Evolutionary conservation across 495 filamentous ascomycete genomes (phyloP).

Genomic region (Sordaria brevicollis): DNA sequence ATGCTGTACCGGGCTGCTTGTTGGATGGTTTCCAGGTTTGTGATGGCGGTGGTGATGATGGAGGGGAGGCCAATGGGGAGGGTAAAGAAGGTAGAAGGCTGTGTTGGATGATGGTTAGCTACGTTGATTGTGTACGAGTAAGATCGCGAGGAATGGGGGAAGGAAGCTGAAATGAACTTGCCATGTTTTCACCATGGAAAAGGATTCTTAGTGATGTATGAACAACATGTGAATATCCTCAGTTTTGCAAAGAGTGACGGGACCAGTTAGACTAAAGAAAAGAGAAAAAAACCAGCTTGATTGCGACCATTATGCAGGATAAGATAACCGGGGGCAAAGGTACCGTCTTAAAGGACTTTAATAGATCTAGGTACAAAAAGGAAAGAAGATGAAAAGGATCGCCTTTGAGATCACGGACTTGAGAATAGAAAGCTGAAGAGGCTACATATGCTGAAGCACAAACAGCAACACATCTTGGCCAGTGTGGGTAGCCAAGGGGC

Average conservation of each 20-base stretch:
- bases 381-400: neutral
- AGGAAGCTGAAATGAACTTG: neutral
- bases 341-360: no score
- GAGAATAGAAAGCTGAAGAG: neutral
- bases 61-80: constrained; percentile 1
- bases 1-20: constrained; percentile 2
- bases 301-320: neutral
- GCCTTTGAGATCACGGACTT: neutral
- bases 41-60: constrained; percentile 2
- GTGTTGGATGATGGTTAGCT: neutral
- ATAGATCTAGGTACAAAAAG: neutral
- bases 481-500: neutral
- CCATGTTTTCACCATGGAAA: neutral
- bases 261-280: neutral
- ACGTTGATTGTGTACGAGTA: neutral
- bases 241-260: neutral
- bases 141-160: neutral
- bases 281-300: no score
- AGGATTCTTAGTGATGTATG: neutral
- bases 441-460: neutral
- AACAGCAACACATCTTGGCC: neutral
- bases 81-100: neutral
- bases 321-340: neutral
- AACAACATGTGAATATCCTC: no score
- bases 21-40: constrained; percentile 1